Evolutionary conservation across 2,329 filamentous ascomycete genomes (phyloP).

Genomic region (Ascochyta lentis): DNA sequence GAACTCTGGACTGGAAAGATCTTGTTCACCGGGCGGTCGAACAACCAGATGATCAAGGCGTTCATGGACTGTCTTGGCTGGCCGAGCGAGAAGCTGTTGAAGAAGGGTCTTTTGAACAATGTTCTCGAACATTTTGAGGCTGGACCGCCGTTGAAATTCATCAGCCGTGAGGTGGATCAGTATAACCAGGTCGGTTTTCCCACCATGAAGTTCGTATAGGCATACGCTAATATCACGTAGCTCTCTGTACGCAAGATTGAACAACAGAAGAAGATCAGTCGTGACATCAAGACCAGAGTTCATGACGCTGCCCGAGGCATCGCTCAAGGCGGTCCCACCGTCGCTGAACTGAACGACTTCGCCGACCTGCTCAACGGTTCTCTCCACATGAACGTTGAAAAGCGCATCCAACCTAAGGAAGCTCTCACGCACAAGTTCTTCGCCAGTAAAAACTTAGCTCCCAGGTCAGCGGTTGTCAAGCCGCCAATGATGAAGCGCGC

Average conservation of each 20-base stretch:
- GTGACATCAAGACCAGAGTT: conserved; percentile 80
- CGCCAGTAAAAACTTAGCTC: conserved; percentile 36
- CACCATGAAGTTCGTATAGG: not conserved
- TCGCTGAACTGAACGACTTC: conserved; percentile 81
- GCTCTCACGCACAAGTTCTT: conserved; percentile 92
- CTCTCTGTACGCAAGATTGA: conserved; percentile 70
- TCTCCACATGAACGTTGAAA: conserved; percentile 88
- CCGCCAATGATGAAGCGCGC: conserved; percentile 34
- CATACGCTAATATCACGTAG: conserved; percentile 50
- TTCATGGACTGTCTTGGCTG: conserved; percentile 97
- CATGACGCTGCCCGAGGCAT: conserved; percentile 74
- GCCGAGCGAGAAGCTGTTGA: conserved; percentile 86
- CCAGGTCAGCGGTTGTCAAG: conserved; percentile 38
- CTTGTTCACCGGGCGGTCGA: conserved; percentile 90
- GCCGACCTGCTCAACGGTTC: conserved; percentile 88
- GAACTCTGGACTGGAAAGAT: conserved; percentile 98
- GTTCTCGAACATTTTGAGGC: conserved; percentile 73
- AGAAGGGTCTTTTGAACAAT: conserved; percentile 68
- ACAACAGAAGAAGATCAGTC: conserved; percentile 66
- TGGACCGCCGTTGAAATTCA: conserved; percentile 75
- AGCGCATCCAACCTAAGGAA: conserved; percentile 84
- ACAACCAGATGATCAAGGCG: conserved; percentile 96
- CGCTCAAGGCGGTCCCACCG: conserved; percentile 67
- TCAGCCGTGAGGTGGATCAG: conserved; percentile 74
- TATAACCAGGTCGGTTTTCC: conserved; percentile 37